Evolutionary conservation across 1,284 basidiomycete genomes (phyloP), one percentile per base, ranked within the genome.

Genomic region (Apiotrichum brassicae): DNA sequence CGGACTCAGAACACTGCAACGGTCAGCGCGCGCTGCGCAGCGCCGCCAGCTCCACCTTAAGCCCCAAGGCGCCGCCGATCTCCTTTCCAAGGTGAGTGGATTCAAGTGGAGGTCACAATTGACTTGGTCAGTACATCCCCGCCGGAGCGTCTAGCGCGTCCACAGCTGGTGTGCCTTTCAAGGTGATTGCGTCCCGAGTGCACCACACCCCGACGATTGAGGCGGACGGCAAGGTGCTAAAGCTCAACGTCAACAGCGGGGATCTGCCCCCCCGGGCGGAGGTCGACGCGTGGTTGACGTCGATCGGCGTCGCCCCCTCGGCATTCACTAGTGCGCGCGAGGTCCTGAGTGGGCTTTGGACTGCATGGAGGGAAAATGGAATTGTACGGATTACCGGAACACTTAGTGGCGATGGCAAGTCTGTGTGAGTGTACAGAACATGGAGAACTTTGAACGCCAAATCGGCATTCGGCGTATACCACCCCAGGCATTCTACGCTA

Each of bases 311-410:
- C 13, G n/a, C 25, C 13, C 28, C 39, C 8, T 33, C 36, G 16
- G 44, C 53, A 4, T 46, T 35, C 14, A 35, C 25, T 12, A 34
- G 32, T 11, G 48, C 51, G 5, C 26, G 33, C 14, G 42, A 48
- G 12, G 45, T 49, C 1, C 45, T 56, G 18, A 26, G 38, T 23
- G 54, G 48, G 1, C 18, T 56, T 8, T 56, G 54, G 54, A 33
- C 43, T 11, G 49, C 54, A 16, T 56, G 54, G 54, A 47, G 42
- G 22, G 46, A 40, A 8, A 56, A 56, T 28, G 54, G 46, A 26
- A 40, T 53, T 24, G 44, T 56, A 4, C 50, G 54, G 9, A 34
- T 56, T 12, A 41, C 47, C 0, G 54, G 43, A 19, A 45, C 39
- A n/a, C 48, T 56, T 4, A 44, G 41, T 6, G 43, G 33, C 6